These are phyloP conservation scores for Tilletia indica DNA, from an alignment of 1,284 basidiomycete genomes.

Conservation along the genomic window DNA sequence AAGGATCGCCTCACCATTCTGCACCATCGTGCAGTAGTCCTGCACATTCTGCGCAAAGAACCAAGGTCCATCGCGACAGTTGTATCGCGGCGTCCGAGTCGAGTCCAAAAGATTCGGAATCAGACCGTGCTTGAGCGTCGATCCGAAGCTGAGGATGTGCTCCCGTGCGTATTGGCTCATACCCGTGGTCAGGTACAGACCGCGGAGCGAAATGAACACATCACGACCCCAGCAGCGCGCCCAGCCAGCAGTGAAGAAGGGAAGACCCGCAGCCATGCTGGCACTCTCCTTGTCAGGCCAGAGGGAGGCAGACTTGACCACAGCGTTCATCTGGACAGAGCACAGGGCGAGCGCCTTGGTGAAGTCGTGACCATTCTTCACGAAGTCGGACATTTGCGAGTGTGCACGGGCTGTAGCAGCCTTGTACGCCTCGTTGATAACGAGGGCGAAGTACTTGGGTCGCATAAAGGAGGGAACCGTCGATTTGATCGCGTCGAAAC, in stretches of 20 bases:
- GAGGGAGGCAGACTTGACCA: constrained; percentile 46
- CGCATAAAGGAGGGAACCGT: constrained; percentile 47
- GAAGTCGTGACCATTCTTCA: constrained; percentile 46
- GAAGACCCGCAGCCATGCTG: constrained; percentile 50
- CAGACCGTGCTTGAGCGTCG: constrained; percentile 48
- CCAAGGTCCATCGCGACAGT: constrained; percentile 89
- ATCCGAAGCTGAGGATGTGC: constrained; percentile 48
- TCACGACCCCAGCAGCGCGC: constrained; percentile 50
- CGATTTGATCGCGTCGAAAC: constrained; percentile 43
- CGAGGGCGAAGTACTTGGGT: constrained; percentile 51
- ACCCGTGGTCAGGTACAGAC: constrained; percentile 49
- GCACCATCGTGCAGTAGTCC: constrained; percentile 81
- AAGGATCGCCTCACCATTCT: constrained; percentile 78
- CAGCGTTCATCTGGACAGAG: constrained; percentile 49
- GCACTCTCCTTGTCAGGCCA: constrained; percentile 48
- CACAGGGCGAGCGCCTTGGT: constrained; percentile 43
- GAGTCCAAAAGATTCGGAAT: constrained; percentile 51
- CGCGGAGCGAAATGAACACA: constrained; percentile 50
- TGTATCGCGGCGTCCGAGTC: constrained; percentile 62
- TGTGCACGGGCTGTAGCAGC: constrained; percentile 40
- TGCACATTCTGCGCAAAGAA: constrained; percentile 99
- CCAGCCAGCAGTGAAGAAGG: constrained; percentile 50
- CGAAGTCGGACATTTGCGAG: constrained; percentile 40
- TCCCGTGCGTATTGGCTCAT: constrained; percentile 41
- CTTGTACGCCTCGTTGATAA: constrained; percentile 41